Evolutionary conservation across 108 stramenopile genomes (phyloP), one percentile per base, ranked within the genome.

Genomic region (Cyclotella choctawhatcheeana): DNA sequence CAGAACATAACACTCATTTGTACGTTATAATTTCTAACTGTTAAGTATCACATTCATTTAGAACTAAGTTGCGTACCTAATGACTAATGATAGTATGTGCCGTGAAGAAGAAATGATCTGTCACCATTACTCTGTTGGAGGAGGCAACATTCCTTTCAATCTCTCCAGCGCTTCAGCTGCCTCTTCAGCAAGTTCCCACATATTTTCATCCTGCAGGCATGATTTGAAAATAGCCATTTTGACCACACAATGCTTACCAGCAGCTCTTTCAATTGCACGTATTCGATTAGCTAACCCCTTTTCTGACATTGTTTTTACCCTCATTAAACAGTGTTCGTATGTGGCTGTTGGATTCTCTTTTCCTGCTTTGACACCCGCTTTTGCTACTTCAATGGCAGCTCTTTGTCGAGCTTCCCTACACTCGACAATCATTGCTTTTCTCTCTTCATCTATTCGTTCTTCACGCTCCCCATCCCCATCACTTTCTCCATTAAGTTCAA

Each of bases 191-290:
- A 96, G 72, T 25, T 92, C 90, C 88, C 84, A 91, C 67, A 84
- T 65, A 35, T 82, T 86, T 72, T 91, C 87, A 67, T 96, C 95
- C 80, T 93, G 89, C 33, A 96, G 60, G 62, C 55, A 93, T n/a
- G 73, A 79, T 59, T 92, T 86, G 73, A 96, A 96, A 16, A 96
- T 89, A 10, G 91, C 91, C 92, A 96, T 96, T 70, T 96, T 96
- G 10, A 96, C 86, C 30, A 96, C 86, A 64, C 89, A 91, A 62
- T 93, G 90, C 51, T 92, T 91, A 21, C 95, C 92, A 13, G 91
- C 88, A 29, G 95, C 95, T 22, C 89, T 83, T 82, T 96, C 95
- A 67, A 96, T 96, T 0, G 72, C 81, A 37, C 88, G 88, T 43
- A 79, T 71, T 26, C 95, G 81, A 73, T 85, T 89, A n/a, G 40